Conservation (phyloP, 768 basidiomycete genomes). For the Russula dissimulans region DNA sequence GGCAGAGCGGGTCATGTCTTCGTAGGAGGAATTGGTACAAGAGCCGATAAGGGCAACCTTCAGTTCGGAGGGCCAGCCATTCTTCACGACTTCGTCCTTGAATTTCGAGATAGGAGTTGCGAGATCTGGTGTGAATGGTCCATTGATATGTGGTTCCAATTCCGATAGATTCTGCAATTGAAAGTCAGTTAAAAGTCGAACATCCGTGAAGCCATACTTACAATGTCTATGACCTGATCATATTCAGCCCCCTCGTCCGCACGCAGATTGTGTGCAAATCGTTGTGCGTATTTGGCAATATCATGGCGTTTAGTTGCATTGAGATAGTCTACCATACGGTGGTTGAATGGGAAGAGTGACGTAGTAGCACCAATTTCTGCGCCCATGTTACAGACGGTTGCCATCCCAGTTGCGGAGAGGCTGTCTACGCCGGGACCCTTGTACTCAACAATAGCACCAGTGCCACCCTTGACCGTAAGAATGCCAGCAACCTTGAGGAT, state of each 20-base stretch:
- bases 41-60: conserved; percentile 97
- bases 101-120: conserved; percentile 98
- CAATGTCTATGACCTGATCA: conserved; percentile 89
- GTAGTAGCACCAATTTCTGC: conserved; percentile 99
- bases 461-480: conserved; percentile 98
- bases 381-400: conserved; percentile 99
- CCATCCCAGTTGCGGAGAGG: conserved; percentile 98
- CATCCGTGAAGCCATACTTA: conserved; percentile 29
- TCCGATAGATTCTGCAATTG: conserved; percentile 73
- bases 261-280: conserved; percentile 83
- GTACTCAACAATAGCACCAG: conserved; percentile 98
- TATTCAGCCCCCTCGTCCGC: conserved; percentile 88
- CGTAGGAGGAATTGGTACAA: conserved; percentile 99
- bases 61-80: conserved; percentile 94
- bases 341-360: conserved; percentile 97
- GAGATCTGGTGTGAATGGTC: conserved; percentile 99
- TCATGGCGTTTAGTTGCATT: conserved; percentile 87
- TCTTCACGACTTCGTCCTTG: conserved; percentile 82
- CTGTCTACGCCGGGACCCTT: conserved; percentile 91
- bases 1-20: conserved; percentile 98
- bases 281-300: conserved; percentile 82
- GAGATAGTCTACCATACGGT: conserved; percentile 88
- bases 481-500: conserved; percentile 99
- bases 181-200: background rate
- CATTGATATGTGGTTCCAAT: conserved; percentile 98